Percentiles rank a stretch among this genome's conserved stretches.
Conservation (phyloP, 2,329 filamentous ascomycete species). For the Laburnicola sp. region DNA sequence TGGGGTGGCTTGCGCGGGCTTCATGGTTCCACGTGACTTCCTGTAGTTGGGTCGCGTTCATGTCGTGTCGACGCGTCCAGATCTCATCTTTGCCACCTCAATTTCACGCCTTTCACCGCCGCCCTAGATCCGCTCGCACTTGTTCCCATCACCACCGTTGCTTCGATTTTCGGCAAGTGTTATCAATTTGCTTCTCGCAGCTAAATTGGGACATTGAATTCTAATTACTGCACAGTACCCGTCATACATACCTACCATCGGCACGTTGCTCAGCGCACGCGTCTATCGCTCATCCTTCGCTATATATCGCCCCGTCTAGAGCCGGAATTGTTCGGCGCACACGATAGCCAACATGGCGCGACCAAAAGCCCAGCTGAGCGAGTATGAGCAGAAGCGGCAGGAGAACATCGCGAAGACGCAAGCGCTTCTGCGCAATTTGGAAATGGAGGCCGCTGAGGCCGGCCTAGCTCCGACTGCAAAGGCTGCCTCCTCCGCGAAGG, state of each 20-base stretch:
- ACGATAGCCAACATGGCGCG: conserved; percentile 33
- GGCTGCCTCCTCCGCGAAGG: conserved; percentile 51
- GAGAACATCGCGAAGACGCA: conserved; percentile 88
- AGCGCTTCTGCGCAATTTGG: conserved; percentile 76
- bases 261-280: neutral
- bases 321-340: neutral
- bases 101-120: neutral
- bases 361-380: conserved; percentile 65
- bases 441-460: conserved; percentile 66
- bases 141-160: neutral
- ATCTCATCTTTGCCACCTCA: neutral
- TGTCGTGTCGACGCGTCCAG: neutral
- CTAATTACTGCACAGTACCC: too few relatives aligned
- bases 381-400: conserved; percentile 81
- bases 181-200: too few relatives aligned
- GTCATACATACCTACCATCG: neutral
- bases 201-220: too few relatives aligned
- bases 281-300: neutral
- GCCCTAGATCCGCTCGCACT: neutral
- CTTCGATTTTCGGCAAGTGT: too few relatives aligned
- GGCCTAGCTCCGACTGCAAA: conserved; percentile 66
- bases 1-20: too few relatives aligned
- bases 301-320: neutral
- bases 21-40: neutral
- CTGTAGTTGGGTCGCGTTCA: neutral